These are phyloP conservation scores for Aspergillus clavatus DNA, from an alignment of 2,329 filamentous ascomycete genomes.

Conservation along the genomic window DNA sequence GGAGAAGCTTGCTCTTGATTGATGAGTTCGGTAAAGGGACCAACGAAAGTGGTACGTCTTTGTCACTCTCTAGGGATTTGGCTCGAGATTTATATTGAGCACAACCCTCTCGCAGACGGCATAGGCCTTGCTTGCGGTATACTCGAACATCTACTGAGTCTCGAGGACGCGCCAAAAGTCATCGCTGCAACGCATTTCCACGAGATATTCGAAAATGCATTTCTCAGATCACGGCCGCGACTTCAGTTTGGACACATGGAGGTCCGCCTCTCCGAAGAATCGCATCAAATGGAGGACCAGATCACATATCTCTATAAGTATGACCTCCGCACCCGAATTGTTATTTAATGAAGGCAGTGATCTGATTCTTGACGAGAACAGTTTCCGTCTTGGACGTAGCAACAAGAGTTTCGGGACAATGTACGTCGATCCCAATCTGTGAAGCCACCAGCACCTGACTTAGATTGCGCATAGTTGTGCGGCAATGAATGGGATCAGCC, in stretches of 20 bases:
- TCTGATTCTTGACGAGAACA: slow-evolving; percentile 16
- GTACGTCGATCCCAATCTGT: slow-evolving; percentile 26
- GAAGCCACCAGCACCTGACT: no score
- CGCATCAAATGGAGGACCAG: slow-evolving; percentile 47
- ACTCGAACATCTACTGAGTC: slow-evolving; percentile 52
- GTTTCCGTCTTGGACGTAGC: slow-evolving; percentile 60
- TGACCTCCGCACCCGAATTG: neutral
- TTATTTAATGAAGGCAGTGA: neutral
- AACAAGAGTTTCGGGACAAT: slow-evolving; percentile 77
- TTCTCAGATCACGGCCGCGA: slow-evolving; percentile 43
- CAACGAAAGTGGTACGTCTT: slow-evolving; percentile 47
- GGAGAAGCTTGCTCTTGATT: slow-evolving; percentile 74
- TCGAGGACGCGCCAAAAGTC: slow-evolving; percentile 53
- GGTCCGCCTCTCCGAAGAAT: slow-evolving; percentile 42
- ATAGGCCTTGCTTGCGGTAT: slow-evolving; percentile 60
- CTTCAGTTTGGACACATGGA: slow-evolving; percentile 58
- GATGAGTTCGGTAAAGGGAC: slow-evolving; percentile 84
- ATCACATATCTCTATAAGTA: slow-evolving; percentile 65
- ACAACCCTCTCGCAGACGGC: slow-evolving; percentile 46
- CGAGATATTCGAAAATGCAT: slow-evolving; percentile 50
- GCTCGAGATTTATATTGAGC: neutral
- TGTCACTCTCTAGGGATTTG: neutral
- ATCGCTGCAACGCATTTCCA: slow-evolving; percentile 62
- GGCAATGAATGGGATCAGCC: slow-evolving; percentile 75
- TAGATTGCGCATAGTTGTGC: slow-evolving; percentile 59